Percentiles rank a stretch among this genome's conserved stretches.
Evolutionary conservation across 179 eudicot species (phyloP).

Genomic region (Amaranthus tricolor): DNA sequence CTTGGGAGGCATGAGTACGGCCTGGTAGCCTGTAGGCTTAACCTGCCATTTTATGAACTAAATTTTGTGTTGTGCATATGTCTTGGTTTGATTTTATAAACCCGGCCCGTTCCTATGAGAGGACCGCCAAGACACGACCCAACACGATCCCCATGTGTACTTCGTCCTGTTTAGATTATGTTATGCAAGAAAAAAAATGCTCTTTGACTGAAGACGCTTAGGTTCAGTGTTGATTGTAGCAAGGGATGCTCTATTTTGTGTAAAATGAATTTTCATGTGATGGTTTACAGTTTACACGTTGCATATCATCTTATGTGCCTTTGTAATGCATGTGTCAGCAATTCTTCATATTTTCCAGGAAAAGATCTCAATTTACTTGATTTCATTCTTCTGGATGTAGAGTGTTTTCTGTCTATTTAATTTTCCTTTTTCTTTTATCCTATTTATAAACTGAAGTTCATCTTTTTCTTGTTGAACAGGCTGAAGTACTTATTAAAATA

Average conservation of each 20-base stretch:
- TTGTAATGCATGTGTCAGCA: not conserved
- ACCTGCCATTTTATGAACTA: no score
- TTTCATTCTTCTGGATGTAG: not conserved
- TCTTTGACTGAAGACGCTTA: not conserved
- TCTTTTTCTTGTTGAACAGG: constrained; percentile 42
- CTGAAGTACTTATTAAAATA: constrained; percentile 82
- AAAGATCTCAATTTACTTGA: not conserved
- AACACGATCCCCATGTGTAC: no score
- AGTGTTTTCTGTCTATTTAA: not conserved
- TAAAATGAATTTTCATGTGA: not conserved
- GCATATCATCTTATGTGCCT: not conserved
- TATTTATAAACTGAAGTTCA: not conserved
- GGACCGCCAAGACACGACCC: no score
- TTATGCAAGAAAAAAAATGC: not conserved
- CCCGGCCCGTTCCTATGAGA: no score
- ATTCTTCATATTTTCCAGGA: not conserved
- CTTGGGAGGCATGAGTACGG: no score
- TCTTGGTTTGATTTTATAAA: no score
- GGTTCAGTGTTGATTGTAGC: not conserved
- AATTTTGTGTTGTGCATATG: no score
- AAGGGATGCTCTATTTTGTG: not conserved
- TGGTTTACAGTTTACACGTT: not conserved
- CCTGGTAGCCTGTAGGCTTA: no score
- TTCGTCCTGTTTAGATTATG: not conserved
- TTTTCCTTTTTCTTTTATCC: not conserved